Conservation (phyloP, 345 rosid genomes). For the Lagerstroemia speciosa region DNA sequence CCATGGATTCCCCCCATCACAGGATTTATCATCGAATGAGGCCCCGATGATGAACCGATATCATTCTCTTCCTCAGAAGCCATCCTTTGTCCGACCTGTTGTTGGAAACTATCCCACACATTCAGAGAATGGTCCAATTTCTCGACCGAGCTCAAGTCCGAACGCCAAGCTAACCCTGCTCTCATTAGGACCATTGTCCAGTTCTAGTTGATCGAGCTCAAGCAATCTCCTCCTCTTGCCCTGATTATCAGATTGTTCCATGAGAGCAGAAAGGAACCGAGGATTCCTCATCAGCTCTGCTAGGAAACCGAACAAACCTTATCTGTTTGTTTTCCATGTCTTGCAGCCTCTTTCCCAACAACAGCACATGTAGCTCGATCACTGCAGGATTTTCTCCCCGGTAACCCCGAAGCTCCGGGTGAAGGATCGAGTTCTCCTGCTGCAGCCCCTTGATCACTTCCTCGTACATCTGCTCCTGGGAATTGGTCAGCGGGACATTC, state of each 20-base stretch:
- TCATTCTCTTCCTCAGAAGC: slow-evolving; percentile 14
- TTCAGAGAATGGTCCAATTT: slow-evolving; percentile 36
- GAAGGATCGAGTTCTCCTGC: slow-evolving; percentile 32
- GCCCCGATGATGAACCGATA: slow-evolving; percentile 10
- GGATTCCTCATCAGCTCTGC: slow-evolving; percentile 28
- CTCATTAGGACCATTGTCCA: not conserved
- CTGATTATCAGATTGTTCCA: slow-evolving; percentile 21
- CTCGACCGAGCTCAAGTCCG: slow-evolving; percentile 22
- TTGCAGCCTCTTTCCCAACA: slow-evolving; percentile 21
- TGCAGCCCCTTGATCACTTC: slow-evolving; percentile 29
- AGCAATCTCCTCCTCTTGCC: slow-evolving; percentile 37
- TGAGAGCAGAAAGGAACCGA: slow-evolving; percentile 17
- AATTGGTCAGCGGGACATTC: slow-evolving; percentile 20
- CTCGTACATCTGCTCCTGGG: slow-evolving; percentile 31
- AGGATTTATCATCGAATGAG: slow-evolving; percentile 9
- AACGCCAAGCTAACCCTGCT: not conserved
- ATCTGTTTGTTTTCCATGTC: slow-evolving; percentile 39
- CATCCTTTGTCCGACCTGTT: slow-evolving; percentile 15
- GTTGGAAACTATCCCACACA: slow-evolving; percentile 25
- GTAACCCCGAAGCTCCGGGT: slow-evolving; percentile 26
- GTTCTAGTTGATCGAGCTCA: slow-evolving; percentile 13
- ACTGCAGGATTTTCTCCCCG: slow-evolving; percentile 18
- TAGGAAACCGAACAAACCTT: slow-evolving; percentile 22
- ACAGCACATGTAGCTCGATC: not conserved
- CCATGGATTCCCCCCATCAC: slow-evolving; percentile 18